Evolutionary conservation across 176 grass and related monocot species (phyloP), one percentile per base, ranked within the genome.

Genomic region (Phoenix roebelenii): DNA sequence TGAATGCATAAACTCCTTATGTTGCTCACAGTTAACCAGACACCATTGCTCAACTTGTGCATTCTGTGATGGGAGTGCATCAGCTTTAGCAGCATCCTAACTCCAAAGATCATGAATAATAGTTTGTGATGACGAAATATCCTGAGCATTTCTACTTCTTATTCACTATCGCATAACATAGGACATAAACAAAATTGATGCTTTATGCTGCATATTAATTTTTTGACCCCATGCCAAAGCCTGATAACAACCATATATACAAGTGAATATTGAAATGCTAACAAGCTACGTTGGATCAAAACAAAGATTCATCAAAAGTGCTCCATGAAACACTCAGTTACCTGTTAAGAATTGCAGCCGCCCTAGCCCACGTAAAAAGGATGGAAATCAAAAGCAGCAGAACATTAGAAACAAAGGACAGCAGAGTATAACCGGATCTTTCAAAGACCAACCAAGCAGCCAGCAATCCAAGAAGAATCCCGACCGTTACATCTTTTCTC

Each of bases 301-400:
- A 20, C 54, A 20, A 18, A 18, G 18, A 18, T 56, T 56, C 17
- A 56, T 23, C 10, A 56, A 3, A 14, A 22, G 7, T 3, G 0
- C n/a, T 22, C 5, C 18, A 56, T 56, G 18, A 23, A 23, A 22
- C 7, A 23, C 54, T 22, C 22, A 14, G 9, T 63, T 60, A 88
- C 75, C 68, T 75, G 24, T 76, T 77, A 29, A 85, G 66, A 26
- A 77, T 22, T 70, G 30, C 67, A 3, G 85, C 77, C 18, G 77
- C 69, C 65, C 77, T 89, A 23, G 78, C 61, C 78, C 82, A 85
- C 17, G 76, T 18, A 63, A 89, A 89, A 29, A 89, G 74, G 70
- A 85, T 77, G 61, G 78, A 55, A 28, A 89, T 66, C 52, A 82
- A 63, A 66, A 79, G 73, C 55, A 85, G 73, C 16, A 73, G 72